phyloP scores from a whole-genome alignment of 2,329 filamentous ascomycete genomes.

The Cladosporium halotolerans region DNA sequence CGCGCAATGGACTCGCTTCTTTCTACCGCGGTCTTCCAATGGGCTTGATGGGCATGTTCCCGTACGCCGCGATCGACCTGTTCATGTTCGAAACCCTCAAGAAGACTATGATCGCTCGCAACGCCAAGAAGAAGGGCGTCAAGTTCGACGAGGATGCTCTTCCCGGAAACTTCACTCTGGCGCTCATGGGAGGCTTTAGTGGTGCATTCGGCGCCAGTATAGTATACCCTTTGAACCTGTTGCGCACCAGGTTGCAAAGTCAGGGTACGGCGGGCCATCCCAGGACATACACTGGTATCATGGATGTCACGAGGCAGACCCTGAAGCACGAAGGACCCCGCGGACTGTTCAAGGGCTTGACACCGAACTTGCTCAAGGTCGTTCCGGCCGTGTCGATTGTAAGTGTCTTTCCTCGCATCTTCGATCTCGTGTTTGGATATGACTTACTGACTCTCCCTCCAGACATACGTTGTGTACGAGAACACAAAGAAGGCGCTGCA shows the following conservation, averaged over 20 bases:
- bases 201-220: slow-evolving; percentile 88
- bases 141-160: slow-evolving; percentile 75
- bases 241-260: slow-evolving; percentile 66
- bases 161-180: slow-evolving; percentile 76
- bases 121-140: slow-evolving; percentile 61
- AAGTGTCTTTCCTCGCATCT: slow-evolving; percentile 14
- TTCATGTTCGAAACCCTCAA: slow-evolving; percentile 94
- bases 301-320: slow-evolving; percentile 81
- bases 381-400: slow-evolving; percentile 86
- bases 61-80: slow-evolving; percentile 93
- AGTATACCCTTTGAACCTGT: slow-evolving; percentile 90
- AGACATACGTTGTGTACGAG: slow-evolving; percentile 81
- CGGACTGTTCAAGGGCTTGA: slow-evolving; percentile 90
- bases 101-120: slow-evolving; percentile 60
- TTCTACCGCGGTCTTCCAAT: slow-evolving; percentile 92
- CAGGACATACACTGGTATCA: slow-evolving; percentile 81
- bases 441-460: neutral
- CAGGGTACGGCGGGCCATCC: slow-evolving; percentile 50
- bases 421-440: too few species aligned
- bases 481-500: slow-evolving; percentile 70
- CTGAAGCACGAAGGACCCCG: slow-evolving; percentile 73
- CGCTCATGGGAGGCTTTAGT: slow-evolving; percentile 81
- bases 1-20: slow-evolving; percentile 63
- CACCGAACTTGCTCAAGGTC: slow-evolving; percentile 92
- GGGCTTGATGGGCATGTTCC: slow-evolving; percentile 93